Base-by-base conservation (phyloP, 768 basidiomycete genomes). In the Kwoniella sp. region DNA sequence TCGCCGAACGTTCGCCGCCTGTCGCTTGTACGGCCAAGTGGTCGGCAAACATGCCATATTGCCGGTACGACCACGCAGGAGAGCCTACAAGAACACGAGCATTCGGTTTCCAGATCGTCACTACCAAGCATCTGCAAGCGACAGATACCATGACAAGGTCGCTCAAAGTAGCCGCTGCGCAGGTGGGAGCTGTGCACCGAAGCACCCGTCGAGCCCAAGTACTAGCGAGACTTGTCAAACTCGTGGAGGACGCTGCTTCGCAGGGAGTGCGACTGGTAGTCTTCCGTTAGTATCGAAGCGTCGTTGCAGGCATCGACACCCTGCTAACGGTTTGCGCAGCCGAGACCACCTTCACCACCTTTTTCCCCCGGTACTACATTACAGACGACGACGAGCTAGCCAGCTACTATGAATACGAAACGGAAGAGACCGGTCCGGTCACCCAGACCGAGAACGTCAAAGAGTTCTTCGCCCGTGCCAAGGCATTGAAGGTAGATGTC, bases 281-380 rank as follows among this genome's bases (percentile, higher is more conserved):
- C 10, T 65, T 59, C 39, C 63, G 59, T 59, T 27, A 56, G 62
- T 49, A 22, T 25, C 40, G 40, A 22, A 23, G 14, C 19, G 14
- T 41, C n/a, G 9, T 9, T 9, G 37, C 34, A 22, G 33, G 47
- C 10, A 15, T 39, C 10, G 12, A 34, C 38, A 12, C 17, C 7
- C 38, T 49, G 23, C 43, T n/a, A 22, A 22, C 37, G 8, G 9
- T 10, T 19, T 39, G 37, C 15, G 34, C 23, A 63, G 57, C 59
- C 46, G 59, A 61, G 37, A 61, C 59, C 19, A 64, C 65, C n/a
- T 63, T 63, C 53, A 61, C 59, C 0, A 71, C 70, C 22, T 73
- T 73, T 64, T 73, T 70, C 59, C 72, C 72, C 2, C 63, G 72
- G 1, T 67, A 70, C 52, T 62, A 58, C 27, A 66, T 71, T 34